Conservation (phyloP, 148 eudicot species). For the Agrostemma githago region DNA sequence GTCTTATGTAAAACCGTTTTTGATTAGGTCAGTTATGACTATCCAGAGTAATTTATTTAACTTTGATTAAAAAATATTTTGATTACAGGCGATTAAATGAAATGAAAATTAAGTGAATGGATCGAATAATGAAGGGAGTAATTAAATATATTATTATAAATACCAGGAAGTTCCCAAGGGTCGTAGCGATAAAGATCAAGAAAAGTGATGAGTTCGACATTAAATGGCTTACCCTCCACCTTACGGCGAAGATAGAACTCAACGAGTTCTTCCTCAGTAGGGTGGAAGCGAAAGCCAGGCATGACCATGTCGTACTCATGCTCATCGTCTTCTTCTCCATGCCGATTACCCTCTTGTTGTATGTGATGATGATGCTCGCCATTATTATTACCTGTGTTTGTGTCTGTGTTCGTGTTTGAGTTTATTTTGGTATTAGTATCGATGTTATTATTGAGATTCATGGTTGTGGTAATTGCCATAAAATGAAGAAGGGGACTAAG, state of each 20-base stretch:
- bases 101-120: no score
- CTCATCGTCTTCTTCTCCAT: slow-evolving; percentile 32
- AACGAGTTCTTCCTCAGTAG: slow-evolving; percentile 85
- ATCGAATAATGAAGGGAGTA: neutral
- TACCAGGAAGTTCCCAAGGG: slow-evolving; percentile 99
- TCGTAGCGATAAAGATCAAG: slow-evolving; percentile 91
- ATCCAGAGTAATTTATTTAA: no score
- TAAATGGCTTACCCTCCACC: slow-evolving; percentile 88
- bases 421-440: slow-evolving; percentile 14
- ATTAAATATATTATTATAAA: neutral
- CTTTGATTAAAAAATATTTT: no score
- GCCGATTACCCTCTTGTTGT: slow-evolving; percentile 21
- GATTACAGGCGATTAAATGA: no score
- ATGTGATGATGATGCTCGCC: slow-evolving; percentile 8
- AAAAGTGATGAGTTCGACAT: slow-evolving; percentile 86
- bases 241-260: slow-evolving; percentile 98
- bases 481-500: neutral
- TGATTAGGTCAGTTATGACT: slow-evolving; percentile 11
- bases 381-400: neutral
- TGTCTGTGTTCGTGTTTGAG: slow-evolving; percentile 4
- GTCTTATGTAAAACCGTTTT: neutral
- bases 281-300: slow-evolving; percentile 94
- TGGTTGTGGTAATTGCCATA: neutral
- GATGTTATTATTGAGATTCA: neutral
- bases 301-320: slow-evolving; percentile 79